Percentiles rank a stretch among this genome's conserved stretches.
Evolutionary conservation across 2,329 filamentous ascomycete species (phyloP).

Genomic region (Pseudogymnoascus sp.): DNA sequence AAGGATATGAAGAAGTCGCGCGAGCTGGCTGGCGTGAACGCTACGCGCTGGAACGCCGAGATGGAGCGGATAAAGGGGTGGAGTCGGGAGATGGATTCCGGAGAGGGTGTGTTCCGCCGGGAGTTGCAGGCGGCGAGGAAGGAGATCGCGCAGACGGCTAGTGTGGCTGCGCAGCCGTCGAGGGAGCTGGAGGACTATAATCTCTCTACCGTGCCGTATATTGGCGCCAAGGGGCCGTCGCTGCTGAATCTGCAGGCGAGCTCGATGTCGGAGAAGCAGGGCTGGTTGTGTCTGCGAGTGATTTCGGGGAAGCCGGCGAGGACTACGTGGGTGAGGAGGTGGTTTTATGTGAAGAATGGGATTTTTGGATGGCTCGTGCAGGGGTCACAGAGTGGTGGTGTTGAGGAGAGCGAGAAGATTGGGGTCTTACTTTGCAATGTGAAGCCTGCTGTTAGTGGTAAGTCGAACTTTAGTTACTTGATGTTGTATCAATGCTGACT

Average conservation of each 20-base stretch:
- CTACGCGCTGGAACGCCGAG: constrained; percentile 65
- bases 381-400: constrained; percentile 68
- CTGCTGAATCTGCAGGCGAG: constrained; percentile 35
- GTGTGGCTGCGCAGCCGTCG: constrained; percentile 67
- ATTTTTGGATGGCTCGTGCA: constrained; percentile 94
- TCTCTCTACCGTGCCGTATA: constrained; percentile 79
- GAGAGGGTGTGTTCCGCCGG: constrained; percentile 74
- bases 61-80: constrained; percentile 90
- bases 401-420: constrained; percentile 93
- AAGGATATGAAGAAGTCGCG: constrained; percentile 70
- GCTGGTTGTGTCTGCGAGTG: constrained; percentile 82
- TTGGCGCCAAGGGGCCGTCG: constrained; percentile 63
- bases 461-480: neutral
- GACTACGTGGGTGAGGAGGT: constrained; percentile 82
- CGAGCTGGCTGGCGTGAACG: constrained; percentile 54
- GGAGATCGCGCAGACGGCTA: constrained; percentile 72
- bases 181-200: constrained; percentile 91
- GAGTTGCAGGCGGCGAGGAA: constrained; percentile 74
- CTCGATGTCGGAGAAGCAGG: constrained; percentile 74
- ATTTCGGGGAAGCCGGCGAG: constrained; percentile 81
- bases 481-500: neutral
- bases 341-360: constrained; percentile 93
- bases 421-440: constrained; percentile 91
- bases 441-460: constrained; percentile 67
- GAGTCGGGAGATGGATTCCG: constrained; percentile 87